Evolutionary conservation across 2,329 filamentous ascomycete species (phyloP), one percentile per base, ranked within the genome.

Genomic region (Colletotrichum euphorbiae): DNA sequence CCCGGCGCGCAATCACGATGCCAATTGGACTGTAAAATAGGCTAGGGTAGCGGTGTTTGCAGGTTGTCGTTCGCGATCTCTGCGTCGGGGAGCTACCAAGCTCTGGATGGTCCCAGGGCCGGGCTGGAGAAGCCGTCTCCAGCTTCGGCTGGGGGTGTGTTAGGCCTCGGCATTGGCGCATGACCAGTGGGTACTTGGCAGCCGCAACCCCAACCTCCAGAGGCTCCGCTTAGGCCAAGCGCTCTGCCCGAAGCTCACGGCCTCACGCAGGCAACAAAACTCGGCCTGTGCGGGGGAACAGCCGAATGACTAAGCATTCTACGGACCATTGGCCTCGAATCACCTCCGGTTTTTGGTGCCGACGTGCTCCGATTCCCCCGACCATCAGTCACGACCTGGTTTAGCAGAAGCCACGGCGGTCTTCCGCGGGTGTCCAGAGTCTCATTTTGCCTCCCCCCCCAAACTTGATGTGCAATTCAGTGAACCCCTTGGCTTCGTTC

Each of bases 111-210:
- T 15, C 21, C 48, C 60, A 58, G 61, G 28, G 21, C 43, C 48
- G 65, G 46, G 28, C 24, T 59, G 48, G 46, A 46, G 54, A 65
- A 46, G 54, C 60, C 54, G 33, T 52, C 60, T 63, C 60, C 46
- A 69, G 62, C 66, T 59, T 69, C 66, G 66, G 66, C 66, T 60
- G 55, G 42, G 65, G 62, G 31, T 59, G 55, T 42, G 46, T 65
- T 55, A 66, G 61, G 67, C 67, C 67, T 69, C 67, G 67, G 67
- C 67, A 69, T 24, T 24, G 24, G 24, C 24, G 24, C 24, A 24
- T 3, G 21, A 21, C 21, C 24, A 24, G 24, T n/a, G n/a, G n/a
- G n/a, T n/a, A n/a, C n/a, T 67, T 67, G 62, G 56, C 61, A 68
- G 61, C 61, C 65, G 60, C 21, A 54, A 24, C 62, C 43, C 55